A percentile compares a stretch with the other conserved stretches of the same genome.
Evolutionary conservation across 805 yeast species (phyloP).

Genomic region (Candida ponderosae): DNA sequence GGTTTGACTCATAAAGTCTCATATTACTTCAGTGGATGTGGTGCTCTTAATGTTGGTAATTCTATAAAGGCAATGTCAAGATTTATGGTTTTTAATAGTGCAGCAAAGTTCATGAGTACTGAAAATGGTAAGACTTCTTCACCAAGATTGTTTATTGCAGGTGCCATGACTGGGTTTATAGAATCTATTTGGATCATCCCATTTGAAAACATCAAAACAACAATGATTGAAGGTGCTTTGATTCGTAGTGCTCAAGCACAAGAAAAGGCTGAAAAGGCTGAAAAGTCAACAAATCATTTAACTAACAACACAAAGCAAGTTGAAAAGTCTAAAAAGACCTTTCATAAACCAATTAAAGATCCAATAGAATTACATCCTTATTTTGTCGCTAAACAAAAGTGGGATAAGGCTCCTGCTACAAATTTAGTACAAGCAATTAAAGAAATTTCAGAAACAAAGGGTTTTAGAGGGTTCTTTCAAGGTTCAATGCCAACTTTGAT

Average conservation of each 20-base stretch:
- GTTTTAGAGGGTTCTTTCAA: conserved; percentile 69
- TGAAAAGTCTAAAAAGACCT: conserved; percentile 16
- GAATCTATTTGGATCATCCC: conserved; percentile 86
- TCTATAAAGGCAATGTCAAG: conserved; percentile 68
- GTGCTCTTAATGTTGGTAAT: conserved; percentile 70
- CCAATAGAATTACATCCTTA: conserved; percentile 19
- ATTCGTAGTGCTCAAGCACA: conserved; percentile 14
- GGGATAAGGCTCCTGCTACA: conserved; percentile 44
- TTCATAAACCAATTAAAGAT: conserved; percentile 19
- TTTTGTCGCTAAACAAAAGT: conserved; percentile 24
- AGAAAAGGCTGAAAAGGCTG: conserved; percentile 18
- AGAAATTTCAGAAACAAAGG: conserved; percentile 68
- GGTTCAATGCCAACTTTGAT: conserved; percentile 79
- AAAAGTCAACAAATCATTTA: conserved; percentile 14
- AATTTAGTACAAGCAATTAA: conserved; percentile 43
- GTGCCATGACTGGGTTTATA: conserved; percentile 70
- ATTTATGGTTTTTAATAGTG: conserved; percentile 66
- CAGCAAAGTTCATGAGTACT: conserved; percentile 59
- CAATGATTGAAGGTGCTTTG: conserved; percentile 67
- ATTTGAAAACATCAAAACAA: conserved; percentile 77
- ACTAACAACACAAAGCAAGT: conserved; percentile 5
- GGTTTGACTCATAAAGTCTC: conserved; percentile 25
- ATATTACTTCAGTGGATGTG: conserved; percentile 49
- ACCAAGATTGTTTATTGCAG: conserved; percentile 78
- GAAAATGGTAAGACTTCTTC: conserved; percentile 59